Evolutionary conservation across 2,329 filamentous ascomycete species (phyloP), one percentile per base, ranked within the genome.

Genomic region (Tolypocladium cylindrosporum): DNA sequence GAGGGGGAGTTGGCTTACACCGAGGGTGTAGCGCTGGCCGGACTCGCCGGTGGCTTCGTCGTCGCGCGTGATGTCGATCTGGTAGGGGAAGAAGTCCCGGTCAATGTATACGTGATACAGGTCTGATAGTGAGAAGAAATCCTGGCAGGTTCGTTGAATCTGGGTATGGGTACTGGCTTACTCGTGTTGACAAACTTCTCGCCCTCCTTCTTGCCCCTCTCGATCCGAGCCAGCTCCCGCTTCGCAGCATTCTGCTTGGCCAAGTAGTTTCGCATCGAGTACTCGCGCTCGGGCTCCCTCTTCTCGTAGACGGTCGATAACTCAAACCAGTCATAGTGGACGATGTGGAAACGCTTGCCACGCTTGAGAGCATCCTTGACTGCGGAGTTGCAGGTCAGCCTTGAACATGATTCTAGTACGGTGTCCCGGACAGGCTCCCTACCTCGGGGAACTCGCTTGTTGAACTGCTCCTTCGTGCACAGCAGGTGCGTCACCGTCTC

Each of bases 401-500:
- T 42, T 36, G 27, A 9, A 51, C 10, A 37, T 7, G 6, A 19
- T 6, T 3, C 19, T 19, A 3, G 9, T n/a, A 51, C n/a, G 31
- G 19, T 36, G 14, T 10, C 13, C 10, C 7, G 48, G 16, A 51
- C 11, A 6, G 51, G 27, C 3, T 3, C 7, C 27, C 9, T 66
- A 75, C 77, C 70, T 59, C 70, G 68, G 1, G 75, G 65, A 8
- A 68, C 65, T 37, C 61, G 70, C 24, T 76, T 71, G 61, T 80
- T 78, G 70, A 84, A 91, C 19, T 86, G 81, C 40, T 84, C 78
- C 55, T 80, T 75, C 0, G 83, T 84, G 57, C 84, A 82, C 27
- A 96, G 78, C 0, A 96, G 74, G 71, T 96, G 91, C 0, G 91
- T 96, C 11, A 87, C 82, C 0, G 74, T 65, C 0, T 76, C 68